Evolutionary conservation across 768 basidiomycete species (phyloP), one percentile per base, ranked within the genome.

Genomic region (Psilocybe azurescens): DNA sequence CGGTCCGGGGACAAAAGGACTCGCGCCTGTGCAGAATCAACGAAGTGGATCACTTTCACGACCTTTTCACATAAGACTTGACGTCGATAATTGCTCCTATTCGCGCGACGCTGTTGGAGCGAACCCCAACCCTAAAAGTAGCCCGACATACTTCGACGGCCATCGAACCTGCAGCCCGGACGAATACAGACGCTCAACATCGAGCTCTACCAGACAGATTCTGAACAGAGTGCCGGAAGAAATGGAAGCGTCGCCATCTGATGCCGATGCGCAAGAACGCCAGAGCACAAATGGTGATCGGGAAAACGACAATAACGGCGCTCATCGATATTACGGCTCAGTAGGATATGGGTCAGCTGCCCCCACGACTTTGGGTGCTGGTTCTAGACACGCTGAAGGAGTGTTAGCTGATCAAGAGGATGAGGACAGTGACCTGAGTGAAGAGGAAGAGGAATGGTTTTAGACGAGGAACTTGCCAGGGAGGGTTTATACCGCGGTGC

Each of bases 371-470:
- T 13, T 29, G 4, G 48, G 58, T 9, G 47, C 33, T 38, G 56
- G 53, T 1, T 36, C 53, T n/a, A 54, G 57, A 49, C 58, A 62
- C 18, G 51, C 38, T 13, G 56, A 53, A 46, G 56, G 41, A 10
- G 39, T 53, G 2, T 67, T 74, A 49, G 47, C 28, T 28, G 60
- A 61, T 48, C 41, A 13, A 16, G 41, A 44, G 5, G 66, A 69
- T 13, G 66, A 69, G 7, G 64, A 39, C 24, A 65, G 62, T 33
- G 68, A 68, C 2, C 41, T 69, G 7, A 68, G 59, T 55, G 79
- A 77, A 9, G 75, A 77, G n/a, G 80, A 78, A 58, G 74, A 74
- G 49, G 71, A 74, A 56, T 73, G 65, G 69, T 53, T 75, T 56
- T 76, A 65, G 75, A 77, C 32, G 71, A 75, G 59, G 74, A 72